Evolutionary conservation across 345 rosid species (phyloP).

Genomic region (Melastoma malabathricum): DNA sequence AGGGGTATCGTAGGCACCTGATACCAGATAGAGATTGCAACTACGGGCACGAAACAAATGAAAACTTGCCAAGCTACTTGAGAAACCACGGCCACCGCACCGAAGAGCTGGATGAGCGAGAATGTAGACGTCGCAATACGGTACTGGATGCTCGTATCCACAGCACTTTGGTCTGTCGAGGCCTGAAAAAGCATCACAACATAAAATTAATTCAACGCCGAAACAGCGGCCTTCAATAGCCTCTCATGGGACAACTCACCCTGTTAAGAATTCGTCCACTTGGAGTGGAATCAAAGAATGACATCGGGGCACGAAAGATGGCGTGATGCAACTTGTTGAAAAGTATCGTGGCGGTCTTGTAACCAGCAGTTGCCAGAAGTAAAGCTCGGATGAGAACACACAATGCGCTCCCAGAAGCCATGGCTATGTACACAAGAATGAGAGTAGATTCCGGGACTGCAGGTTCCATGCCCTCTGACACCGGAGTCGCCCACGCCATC

Average conservation of each 20-base stretch:
- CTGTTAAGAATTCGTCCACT: slow-evolving; percentile 49
- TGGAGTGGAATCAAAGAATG: slow-evolving; percentile 71
- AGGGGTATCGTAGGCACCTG: slow-evolving; percentile 34
- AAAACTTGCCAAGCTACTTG: slow-evolving; percentile 80
- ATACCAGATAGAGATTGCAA: slow-evolving; percentile 53
- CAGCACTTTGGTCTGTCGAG: slow-evolving; percentile 68
- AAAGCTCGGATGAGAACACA: slow-evolving; percentile 34
- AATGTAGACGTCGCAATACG: slow-evolving; percentile 32
- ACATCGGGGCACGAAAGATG: slow-evolving; percentile 74
- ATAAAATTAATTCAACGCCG: not conserved
- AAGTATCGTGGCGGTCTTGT: slow-evolving; percentile 47
- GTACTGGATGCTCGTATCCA: slow-evolving; percentile 37
- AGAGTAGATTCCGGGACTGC: slow-evolving; percentile 22
- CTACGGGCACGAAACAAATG: slow-evolving; percentile 52
- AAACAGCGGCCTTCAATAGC: not conserved
- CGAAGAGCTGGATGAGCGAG: slow-evolving; percentile 44
- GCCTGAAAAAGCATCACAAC: slow-evolving; percentile 27
- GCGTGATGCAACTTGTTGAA: slow-evolving; percentile 48
- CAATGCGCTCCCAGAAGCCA: slow-evolving; percentile 44
- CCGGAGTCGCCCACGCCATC: slow-evolving; percentile 72
- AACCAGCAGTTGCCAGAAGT: slow-evolving; percentile 34
- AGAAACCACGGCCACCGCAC: slow-evolving; percentile 63
- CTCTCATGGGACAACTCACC: slow-evolving; percentile 15
- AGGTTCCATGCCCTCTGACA: slow-evolving; percentile 35
- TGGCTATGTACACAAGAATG: slow-evolving; percentile 35